Base-by-base conservation (phyloP, 805 yeast species). In the Starmerella khaoyaiensis region DNA sequence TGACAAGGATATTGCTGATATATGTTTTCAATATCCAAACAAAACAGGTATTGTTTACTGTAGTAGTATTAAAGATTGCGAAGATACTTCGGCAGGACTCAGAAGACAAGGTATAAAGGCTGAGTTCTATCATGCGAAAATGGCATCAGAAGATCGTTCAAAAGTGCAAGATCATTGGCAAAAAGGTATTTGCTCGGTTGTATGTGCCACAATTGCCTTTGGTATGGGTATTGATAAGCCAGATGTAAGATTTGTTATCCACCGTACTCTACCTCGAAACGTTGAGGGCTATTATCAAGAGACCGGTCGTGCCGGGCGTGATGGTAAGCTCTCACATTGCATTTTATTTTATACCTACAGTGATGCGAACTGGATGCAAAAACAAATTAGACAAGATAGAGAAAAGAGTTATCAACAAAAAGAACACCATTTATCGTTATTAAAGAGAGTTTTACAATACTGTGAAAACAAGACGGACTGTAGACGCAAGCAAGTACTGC, bases 151-250 rank as follows among this genome's bases (percentile, higher is more conserved):
- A 11, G 83, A 77, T 21, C 65, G 97, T 41, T 60, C 71, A 16
- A 46, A 56, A 3, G 73, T 83, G n/a, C 98, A 90, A 57, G 62
- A 62, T 17, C 63, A 60, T 22, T 90, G 98, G 98, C 98, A 90
- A 56, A 54, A 60, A 1, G 77, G 79, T 38, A 55, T 58, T 16
- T 60, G 77, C 17, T 78, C 76, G 53, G 78, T 86, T 1, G 84
- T 90, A 11, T 87, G 96, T 62, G 98, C 98, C 0, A 90, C 98
- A 0, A 79, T 90, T 51, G 98, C 98, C 0, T 90, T 90, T 66
- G 98, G 98, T 20, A 90, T 90, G 98, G 98, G 98, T 33, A 87
- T 90, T 39, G 98, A 90, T 60, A 90, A 90, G 56, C 80, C 95
- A 0, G 93, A 90, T 58, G 98, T 90, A 10, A 64, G 98, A 32